A percentile compares a stretch with the other conserved stretches of the same genome.
phyloP scores from a whole-genome alignment of 495 filamentous ascomycete genomes.

The Aspergillus campestris region DNA sequence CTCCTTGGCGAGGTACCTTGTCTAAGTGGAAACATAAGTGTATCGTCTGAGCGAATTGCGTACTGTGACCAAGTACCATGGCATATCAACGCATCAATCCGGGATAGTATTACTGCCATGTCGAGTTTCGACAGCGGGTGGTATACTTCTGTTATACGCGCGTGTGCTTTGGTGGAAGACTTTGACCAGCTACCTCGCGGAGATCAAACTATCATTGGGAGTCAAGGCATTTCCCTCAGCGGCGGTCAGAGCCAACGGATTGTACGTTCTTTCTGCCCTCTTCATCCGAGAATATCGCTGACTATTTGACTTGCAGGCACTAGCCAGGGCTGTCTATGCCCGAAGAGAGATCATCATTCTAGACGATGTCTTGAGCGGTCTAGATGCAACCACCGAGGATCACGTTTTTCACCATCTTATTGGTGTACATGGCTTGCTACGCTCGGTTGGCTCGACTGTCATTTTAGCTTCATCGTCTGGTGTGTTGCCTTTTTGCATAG shows the following conservation, averaged over 20 bases:
- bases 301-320: conserved; percentile 19
- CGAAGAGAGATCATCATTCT: conserved; percentile 45
- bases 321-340: conserved; percentile 52
- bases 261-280: conserved; percentile 14
- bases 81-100: conserved; percentile 51
- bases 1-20: conserved; percentile 48
- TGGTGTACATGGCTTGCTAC: conserved; percentile 45
- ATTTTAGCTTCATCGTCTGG: conserved; percentile 44
- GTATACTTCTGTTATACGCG: conserved; percentile 56
- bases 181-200: conserved; percentile 45
- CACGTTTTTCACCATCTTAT: conserved; percentile 51
- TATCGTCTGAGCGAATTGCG: conserved; percentile 33
- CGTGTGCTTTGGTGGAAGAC: conserved; percentile 53
- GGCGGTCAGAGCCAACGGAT: conserved; percentile 63
- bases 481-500: conserved; percentile 5
- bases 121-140: conserved; percentile 46
- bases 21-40: conserved; percentile 30
- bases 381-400: conserved; percentile 53
- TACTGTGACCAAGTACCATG: conserved; percentile 47
- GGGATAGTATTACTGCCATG: conserved; percentile 49
- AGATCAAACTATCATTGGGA: conserved; percentile 53
- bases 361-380: conserved; percentile 53
- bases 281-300: not conserved
- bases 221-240: conserved; percentile 54
- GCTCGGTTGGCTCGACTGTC: conserved; percentile 38